Evolutionary conservation across 192 early-diverging fungal species (phyloP).

Genomic region (Pilaira anomala): DNA sequence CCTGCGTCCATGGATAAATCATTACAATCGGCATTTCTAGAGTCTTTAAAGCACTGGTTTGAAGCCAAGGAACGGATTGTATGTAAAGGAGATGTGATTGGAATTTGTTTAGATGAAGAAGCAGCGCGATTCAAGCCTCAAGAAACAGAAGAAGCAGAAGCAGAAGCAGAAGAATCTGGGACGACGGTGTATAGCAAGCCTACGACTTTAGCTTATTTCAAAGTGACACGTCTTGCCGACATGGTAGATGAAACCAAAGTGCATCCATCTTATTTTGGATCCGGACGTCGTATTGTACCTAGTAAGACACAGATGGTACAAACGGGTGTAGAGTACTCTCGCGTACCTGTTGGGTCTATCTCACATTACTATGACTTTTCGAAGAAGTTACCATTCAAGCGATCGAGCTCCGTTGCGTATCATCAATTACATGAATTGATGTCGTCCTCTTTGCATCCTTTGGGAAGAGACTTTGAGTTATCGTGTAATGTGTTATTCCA

Average conservation of each 20-base stretch:
- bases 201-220: slow-evolving; percentile 50
- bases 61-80: slow-evolving; percentile 60
- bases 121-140: slow-evolving; percentile 42
- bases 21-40: slow-evolving; percentile 53
- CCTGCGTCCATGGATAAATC: slow-evolving; percentile 58
- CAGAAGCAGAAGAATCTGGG: slow-evolving; percentile 17
- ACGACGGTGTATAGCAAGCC: not conserved
- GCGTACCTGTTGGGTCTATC: slow-evolving; percentile 45
- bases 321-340: slow-evolving; percentile 58
- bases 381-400: slow-evolving; percentile 31
- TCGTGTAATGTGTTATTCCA: slow-evolving; percentile 71
- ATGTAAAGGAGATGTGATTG: slow-evolving; percentile 64
- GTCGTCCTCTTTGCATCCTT: slow-evolving; percentile 70
- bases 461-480: slow-evolving; percentile 63
- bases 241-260: not conserved
- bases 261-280: slow-evolving; percentile 33
- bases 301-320: slow-evolving; percentile 60
- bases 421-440: slow-evolving; percentile 56
- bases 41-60: slow-evolving; percentile 62
- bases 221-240: slow-evolving; percentile 39
- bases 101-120: slow-evolving; percentile 63
- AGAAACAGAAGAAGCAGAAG: slow-evolving; percentile 17
- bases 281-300: slow-evolving; percentile 45
- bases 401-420: slow-evolving; percentile 40
- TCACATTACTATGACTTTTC: slow-evolving; percentile 26